Evolutionary conservation across 352 stramenopile species (phyloP), one percentile per base, ranked within the genome.

Genomic region (Globisporangium okanoganense): DNA sequence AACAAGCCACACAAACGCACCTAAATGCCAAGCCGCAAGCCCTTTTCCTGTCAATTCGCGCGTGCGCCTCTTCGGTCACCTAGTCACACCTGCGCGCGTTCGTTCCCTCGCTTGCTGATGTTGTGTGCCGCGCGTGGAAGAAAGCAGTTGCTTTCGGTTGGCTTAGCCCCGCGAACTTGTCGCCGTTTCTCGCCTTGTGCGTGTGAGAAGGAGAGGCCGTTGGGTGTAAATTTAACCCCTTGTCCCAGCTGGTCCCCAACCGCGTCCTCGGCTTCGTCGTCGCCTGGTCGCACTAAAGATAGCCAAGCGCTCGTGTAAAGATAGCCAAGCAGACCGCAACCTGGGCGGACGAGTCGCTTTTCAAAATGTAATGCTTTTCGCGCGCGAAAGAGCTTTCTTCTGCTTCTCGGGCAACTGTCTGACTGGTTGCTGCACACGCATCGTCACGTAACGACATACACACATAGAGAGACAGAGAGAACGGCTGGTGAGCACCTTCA

Each of bases 11-110:
- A 31, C 56, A 62, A 62, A 56, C 56, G 47, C 35, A 58, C 49
- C 58, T 59, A 50, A 59, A 54, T 60, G 40, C 20, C 58, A 33
- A 36, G 24, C 27, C 16, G 25, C n/a, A 40, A 58, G 18, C 48
- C 50, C 47, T 49, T 59, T 65, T 58, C 41, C 58, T 70, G 45
- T 61, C 61, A 52, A 64, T 72, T 29, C n/a, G 22, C 24, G 33
- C n/a, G n/a, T 27, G 73, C 76, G 73, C 47, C 73, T 59, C 62
- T 74, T 75, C 56, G 47, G 61, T 78, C 73, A 82, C 73, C 73
- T 82, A 82, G 51, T 70, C 73, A 62, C 71, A n/a, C n/a, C n/a
- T n/a, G n/a, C n/a, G 20, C 45, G 22, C 58, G 33, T 38, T 12
- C 31, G 27, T 38, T 48, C 29, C 44, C 45, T 74, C 66, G 66